phyloP scores from a whole-genome alignment of 257 asterid genomes.

The Anisodus acutangulus region DNA sequence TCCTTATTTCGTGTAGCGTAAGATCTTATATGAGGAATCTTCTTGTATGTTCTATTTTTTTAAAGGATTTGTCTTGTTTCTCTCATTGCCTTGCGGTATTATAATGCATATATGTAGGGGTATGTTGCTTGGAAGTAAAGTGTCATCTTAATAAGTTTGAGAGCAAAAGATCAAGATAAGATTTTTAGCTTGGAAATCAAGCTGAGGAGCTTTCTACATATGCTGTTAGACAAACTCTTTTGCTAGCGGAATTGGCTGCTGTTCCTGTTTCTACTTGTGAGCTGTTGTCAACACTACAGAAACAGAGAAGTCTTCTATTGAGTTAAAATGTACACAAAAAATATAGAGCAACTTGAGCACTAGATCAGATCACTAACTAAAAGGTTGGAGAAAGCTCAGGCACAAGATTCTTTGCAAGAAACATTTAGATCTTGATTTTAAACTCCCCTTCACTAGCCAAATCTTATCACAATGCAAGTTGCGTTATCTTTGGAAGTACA shows the following conservation, averaged over 20 bases:
- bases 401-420: background rate
- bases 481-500: background rate
- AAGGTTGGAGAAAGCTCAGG: constrained; percentile 21
- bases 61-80: background rate
- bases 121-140: background rate
- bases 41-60: background rate
- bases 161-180: no score
- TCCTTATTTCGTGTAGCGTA: background rate
- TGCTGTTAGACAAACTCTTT: background rate
- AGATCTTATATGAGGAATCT: background rate
- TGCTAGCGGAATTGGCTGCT: constrained; percentile 3
- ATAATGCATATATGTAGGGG: background rate
- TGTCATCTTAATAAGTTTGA: background rate
- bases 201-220: background rate
- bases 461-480: background rate
- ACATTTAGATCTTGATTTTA: background rate
- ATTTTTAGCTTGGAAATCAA: background rate
- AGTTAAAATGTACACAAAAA: background rate
- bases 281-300: constrained; percentile 1
- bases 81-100: background rate
- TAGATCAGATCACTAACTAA: constrained; percentile 3
- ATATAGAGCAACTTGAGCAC: background rate
- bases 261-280: background rate
- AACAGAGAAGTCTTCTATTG: background rate
- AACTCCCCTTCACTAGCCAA: constrained; percentile 8